Evolutionary conservation across 208 protist species (phyloP).

Genomic region (Trypanosoma platydactyli): DNA sequence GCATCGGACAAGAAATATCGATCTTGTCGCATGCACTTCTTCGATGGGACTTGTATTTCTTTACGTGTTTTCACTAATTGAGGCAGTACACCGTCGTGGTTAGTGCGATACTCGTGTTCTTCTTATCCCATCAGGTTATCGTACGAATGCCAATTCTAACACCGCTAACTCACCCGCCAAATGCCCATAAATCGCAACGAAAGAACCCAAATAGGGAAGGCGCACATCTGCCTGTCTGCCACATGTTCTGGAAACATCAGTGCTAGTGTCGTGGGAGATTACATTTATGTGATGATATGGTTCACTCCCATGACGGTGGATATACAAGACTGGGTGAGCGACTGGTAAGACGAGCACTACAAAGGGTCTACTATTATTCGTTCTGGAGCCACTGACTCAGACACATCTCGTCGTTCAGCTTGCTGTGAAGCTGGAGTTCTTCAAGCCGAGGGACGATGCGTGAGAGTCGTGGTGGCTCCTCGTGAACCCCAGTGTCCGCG

Average conservation of each 20-base stretch:
- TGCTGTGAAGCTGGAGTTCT: constrained; percentile 18
- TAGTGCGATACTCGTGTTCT: neutral
- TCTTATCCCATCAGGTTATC: neutral
- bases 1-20: neutral
- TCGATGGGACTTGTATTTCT: neutral
- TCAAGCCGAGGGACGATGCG: constrained; percentile 25
- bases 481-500: no score
- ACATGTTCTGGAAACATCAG: constrained; percentile 14
- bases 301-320: constrained; percentile 24
- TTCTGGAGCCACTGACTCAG: neutral
- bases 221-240: constrained; percentile 18
- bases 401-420: constrained; percentile 15
- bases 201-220: constrained; percentile 16
- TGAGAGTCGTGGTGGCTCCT: no score
- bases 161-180: no score
- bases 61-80: neutral
- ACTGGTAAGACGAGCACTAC: neutral
- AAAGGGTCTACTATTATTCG: neutral
- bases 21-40: neutral
- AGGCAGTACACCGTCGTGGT: neutral
- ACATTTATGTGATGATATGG: constrained; percentile 4
- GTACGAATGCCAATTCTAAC: no score
- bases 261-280: neutral
- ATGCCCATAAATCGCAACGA: neutral
- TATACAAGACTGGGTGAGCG: constrained; percentile 17